Evolutionary conservation across 768 basidiomycete genomes (phyloP).

Genomic region (Hypsizygus marmoreus): DNA sequence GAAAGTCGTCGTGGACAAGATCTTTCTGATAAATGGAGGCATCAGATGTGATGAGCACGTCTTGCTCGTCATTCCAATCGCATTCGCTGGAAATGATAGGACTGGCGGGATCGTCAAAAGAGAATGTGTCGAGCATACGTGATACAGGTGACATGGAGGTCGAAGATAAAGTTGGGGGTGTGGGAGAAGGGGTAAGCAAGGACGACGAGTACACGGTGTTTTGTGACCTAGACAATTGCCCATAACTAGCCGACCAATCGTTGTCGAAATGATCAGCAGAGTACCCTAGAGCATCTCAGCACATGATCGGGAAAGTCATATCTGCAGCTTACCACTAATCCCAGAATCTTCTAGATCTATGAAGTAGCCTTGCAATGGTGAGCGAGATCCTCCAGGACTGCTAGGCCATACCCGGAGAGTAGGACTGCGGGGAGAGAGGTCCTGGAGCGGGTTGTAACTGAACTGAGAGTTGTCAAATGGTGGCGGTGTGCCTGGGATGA

Average conservation of each 20-base stretch:
- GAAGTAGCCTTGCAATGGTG: too few species aligned
- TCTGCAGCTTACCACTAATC: too few species aligned
- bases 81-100: background rate
- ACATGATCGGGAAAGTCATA: too few species aligned
- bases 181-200: too few species aligned
- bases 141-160: conserved; percentile 8
- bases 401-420: background rate
- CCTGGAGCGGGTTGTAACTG: background rate
- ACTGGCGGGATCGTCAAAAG: background rate
- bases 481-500: conserved; percentile 14
- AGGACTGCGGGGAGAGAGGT: background rate
- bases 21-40: background rate
- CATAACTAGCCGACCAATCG: too few species aligned
- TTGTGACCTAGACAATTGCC: too few species aligned
- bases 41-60: background rate
- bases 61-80: conserved; percentile 9
- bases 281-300: too few species aligned
- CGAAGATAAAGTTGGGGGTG: conserved; percentile 2
- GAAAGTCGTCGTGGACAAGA: background rate
- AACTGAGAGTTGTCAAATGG: too few species aligned
- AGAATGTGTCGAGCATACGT: conserved; percentile 7
- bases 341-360: too few species aligned
- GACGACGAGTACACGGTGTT: too few species aligned
- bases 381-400: too few species aligned
- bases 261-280: too few species aligned